A percentile compares a stretch with the other conserved stretches of the same genome.
Conservation (phyloP, 176 grass and related monocot genomes). For the Tillandsia leiboldiana region DNA sequence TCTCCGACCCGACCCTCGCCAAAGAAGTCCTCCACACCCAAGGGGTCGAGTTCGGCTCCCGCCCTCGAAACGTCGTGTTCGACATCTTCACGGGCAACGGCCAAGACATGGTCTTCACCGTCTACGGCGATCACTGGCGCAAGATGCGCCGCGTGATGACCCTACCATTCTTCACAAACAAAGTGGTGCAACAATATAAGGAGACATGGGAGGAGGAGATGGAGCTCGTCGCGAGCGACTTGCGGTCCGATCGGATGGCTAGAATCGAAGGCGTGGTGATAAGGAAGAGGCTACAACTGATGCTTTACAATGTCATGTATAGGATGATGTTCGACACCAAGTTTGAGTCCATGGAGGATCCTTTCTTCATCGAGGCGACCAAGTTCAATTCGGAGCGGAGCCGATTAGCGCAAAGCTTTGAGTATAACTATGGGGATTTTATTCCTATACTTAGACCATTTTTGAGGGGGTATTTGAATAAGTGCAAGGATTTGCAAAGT, state of each 20-base stretch:
- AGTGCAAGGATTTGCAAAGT: slow-evolving; percentile 11
- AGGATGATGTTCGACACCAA: slow-evolving; percentile 23
- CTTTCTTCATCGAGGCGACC: slow-evolving; percentile 19
- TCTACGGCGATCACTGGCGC: slow-evolving; percentile 27
- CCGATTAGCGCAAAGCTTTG: slow-evolving; percentile 65
- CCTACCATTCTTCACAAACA: slow-evolving; percentile 27
- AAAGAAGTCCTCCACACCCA: slow-evolving; percentile 14
- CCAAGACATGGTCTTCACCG: slow-evolving; percentile 31
- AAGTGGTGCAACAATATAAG: slow-evolving; percentile 18
- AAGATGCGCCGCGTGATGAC: slow-evolving; percentile 33
- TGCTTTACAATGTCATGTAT: slow-evolving; percentile 29
- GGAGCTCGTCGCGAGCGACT: slow-evolving; percentile 9
- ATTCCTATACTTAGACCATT: slow-evolving; percentile 82
- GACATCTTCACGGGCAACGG: slow-evolving; percentile 28
- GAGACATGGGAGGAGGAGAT: slow-evolving; percentile 24
- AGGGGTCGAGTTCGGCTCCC: slow-evolving; percentile 30
- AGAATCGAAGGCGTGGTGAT: slow-evolving; percentile 15
- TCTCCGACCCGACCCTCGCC: slow-evolving; percentile 7
- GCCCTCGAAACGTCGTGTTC: slow-evolving; percentile 29
- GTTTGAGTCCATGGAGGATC: slow-evolving; percentile 15
- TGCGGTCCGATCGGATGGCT: slow-evolving; percentile 1
- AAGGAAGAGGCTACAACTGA: slow-evolving; percentile 13
- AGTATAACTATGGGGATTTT: slow-evolving; percentile 97
- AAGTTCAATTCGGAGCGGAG: slow-evolving; percentile 18
- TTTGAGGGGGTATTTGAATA: slow-evolving; percentile 61